Evolutionary conservation across 768 basidiomycete genomes (phyloP).

Genomic region (Suillus fuscotomentosus): DNA sequence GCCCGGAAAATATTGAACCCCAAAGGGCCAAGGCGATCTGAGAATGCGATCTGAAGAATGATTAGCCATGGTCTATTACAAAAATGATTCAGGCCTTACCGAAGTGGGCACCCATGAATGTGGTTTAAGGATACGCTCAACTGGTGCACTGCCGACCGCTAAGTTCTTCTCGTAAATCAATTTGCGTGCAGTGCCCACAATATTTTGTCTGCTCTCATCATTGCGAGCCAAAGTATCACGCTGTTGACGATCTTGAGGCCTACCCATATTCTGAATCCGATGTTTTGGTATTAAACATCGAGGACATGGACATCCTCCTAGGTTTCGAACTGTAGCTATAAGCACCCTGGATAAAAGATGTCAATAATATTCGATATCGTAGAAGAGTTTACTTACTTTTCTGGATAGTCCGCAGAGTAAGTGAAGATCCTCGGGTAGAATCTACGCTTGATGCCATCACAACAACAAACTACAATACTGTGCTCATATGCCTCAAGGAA

Average conservation of each 20-base stretch:
- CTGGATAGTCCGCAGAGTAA: constrained; percentile 23
- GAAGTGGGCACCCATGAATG: background rate
- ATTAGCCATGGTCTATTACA: background rate
- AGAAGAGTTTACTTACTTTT: constrained; percentile 27
- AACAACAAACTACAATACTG: constrained; percentile 15
- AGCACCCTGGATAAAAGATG: constrained; percentile 16
- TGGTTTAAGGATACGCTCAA: background rate
- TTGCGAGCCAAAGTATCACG: too few species aligned
- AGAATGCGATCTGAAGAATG: background rate
- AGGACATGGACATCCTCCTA: constrained; percentile 27
- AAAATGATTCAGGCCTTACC: background rate
- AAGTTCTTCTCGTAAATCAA: too few species aligned
- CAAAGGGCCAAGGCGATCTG: background rate
- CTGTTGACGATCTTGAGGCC: background rate
- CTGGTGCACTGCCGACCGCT: too few species aligned
- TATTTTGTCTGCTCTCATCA: too few species aligned
- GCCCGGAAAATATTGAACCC: background rate
- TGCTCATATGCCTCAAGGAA: constrained; percentile 16
- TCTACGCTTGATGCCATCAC: constrained; percentile 12
- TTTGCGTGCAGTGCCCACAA: too few species aligned
- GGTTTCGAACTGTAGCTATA: constrained; percentile 19
- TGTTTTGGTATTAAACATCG: constrained; percentile 20
- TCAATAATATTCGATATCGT: too few species aligned
- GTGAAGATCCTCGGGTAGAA: constrained; percentile 24
- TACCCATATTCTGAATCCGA: constrained; percentile 15